Conservation (phyloP, 2,329 filamentous ascomycete genomes). For the Sporothrix protearum region DNA sequence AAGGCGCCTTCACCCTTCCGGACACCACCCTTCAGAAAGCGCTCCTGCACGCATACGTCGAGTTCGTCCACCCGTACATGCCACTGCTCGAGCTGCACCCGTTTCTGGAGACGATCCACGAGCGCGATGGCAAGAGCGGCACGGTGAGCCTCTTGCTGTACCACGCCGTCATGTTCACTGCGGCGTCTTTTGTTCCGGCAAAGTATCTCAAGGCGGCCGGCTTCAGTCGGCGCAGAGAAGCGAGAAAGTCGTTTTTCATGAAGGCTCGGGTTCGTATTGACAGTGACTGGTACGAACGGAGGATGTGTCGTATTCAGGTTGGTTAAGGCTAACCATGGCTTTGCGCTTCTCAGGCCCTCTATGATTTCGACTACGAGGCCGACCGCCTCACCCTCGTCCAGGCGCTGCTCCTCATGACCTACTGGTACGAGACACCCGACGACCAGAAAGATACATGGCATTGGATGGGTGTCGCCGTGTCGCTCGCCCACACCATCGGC, state of each 20-base stretch:
- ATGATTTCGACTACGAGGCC: conserved; percentile 92
- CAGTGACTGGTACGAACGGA: background rate
- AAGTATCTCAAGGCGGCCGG: conserved; percentile 71
- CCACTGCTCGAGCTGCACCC: conserved; percentile 70
- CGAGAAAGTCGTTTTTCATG: conserved; percentile 83
- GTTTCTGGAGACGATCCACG: conserved; percentile 58
- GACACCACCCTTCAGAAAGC: conserved; percentile 68
- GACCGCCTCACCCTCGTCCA: conserved; percentile 88
- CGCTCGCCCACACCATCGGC: conserved; percentile 87
- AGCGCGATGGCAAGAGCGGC: conserved; percentile 64
- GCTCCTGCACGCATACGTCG: conserved; percentile 74
- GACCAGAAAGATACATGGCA: conserved; percentile 98
- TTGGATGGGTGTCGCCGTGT: conserved; percentile 96
- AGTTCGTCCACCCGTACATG: conserved; percentile 94
- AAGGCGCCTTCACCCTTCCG: conserved; percentile 79
- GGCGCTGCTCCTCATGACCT: conserved; percentile 85
- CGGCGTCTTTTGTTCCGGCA: conserved; percentile 82
- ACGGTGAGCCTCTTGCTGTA: conserved; percentile 82
- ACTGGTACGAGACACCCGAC: conserved; percentile 96
- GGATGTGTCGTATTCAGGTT: conserved; percentile 7
- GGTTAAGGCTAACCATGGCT: conserved; percentile 26
- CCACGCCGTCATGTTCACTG: conserved; percentile 92
- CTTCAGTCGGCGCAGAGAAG: conserved; percentile 72
- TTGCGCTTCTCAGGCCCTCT: conserved; percentile 60
- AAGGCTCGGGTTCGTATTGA: conserved; percentile 68